These are phyloP conservation scores for Casuarina cunninghamiana DNA, from an alignment of 306 rosid species.

Conservation along the genomic window DNA sequence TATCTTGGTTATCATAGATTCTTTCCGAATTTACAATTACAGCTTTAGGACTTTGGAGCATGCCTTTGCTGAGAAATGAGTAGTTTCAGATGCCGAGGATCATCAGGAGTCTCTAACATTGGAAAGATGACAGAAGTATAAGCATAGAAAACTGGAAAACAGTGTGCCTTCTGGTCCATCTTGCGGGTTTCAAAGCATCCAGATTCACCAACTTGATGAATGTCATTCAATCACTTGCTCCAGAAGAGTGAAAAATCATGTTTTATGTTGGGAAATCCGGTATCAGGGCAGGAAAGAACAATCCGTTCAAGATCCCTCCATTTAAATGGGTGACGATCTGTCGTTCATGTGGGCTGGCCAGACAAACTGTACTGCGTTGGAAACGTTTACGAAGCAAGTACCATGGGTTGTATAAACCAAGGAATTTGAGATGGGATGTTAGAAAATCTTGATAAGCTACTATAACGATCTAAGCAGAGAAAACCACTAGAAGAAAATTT, in stretches of 20 bases:
- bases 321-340: neutral
- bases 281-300: neutral
- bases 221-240: neutral
- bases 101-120: neutral
- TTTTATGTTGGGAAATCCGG: neutral
- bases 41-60: conserved; percentile 4
- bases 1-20: conserved; percentile 13
- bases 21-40: neutral
- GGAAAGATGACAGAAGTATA: neutral
- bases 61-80: conserved; percentile 18
- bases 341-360: neutral
- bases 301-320: neutral
- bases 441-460: no score
- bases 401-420: no score
- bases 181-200: neutral
- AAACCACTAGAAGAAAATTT: no score
- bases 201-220: neutral
- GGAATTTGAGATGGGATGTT: no score
- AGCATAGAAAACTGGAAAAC: neutral
- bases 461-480: no score
- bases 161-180: neutral
- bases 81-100: conserved; percentile 15
- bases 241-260: neutral
- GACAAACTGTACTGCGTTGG: neutral
- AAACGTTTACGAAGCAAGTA: neutral